phyloP scores from a whole-genome alignment of 176 grass and related monocot genomes.

The Oryza meridionalis region DNA sequence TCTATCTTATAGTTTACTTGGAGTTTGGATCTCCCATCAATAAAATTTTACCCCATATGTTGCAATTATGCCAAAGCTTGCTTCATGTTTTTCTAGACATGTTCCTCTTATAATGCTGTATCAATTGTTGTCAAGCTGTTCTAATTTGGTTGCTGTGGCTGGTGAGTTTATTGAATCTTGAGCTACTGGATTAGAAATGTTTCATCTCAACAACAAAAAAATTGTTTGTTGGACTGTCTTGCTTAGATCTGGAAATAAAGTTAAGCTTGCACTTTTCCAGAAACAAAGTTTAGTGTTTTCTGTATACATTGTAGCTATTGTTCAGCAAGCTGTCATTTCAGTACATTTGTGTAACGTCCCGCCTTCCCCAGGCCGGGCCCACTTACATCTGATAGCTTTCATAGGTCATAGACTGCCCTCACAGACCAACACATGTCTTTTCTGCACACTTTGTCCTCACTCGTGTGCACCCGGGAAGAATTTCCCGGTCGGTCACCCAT shows the following conservation, averaged over 20 bases:
- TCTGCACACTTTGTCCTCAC: too few relatives aligned
- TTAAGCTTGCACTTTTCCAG: constrained; percentile 6
- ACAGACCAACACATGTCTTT: too few relatives aligned
- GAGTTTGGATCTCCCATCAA: neutral
- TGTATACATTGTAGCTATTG: neutral
- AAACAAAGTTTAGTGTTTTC: constrained; percentile 13
- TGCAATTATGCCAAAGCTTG: constrained; percentile 4
- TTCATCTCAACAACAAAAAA: neutral
- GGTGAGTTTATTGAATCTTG: neutral
- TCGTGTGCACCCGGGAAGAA: too few relatives aligned
- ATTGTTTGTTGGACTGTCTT: neutral
- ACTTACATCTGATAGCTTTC: too few relatives aligned
- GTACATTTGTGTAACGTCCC: too few relatives aligned
- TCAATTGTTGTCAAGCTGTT: neutral
- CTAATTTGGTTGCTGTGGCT: neutral
- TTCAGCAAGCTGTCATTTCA: neutral
- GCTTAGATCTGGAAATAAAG: constrained; percentile 12
- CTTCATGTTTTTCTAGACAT: neutral
- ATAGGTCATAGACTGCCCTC: too few relatives aligned
- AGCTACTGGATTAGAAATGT: neutral
- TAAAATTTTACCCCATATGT: neutral
- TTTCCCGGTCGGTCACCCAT: too few relatives aligned
- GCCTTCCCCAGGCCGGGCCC: too few relatives aligned
- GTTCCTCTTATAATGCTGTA: constrained; percentile 11
- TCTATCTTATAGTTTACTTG: constrained; percentile 24